These are phyloP conservation scores for Trichoderma gamsii DNA, from an alignment of 495 filamentous ascomycete species.

Conservation along the genomic window DNA sequence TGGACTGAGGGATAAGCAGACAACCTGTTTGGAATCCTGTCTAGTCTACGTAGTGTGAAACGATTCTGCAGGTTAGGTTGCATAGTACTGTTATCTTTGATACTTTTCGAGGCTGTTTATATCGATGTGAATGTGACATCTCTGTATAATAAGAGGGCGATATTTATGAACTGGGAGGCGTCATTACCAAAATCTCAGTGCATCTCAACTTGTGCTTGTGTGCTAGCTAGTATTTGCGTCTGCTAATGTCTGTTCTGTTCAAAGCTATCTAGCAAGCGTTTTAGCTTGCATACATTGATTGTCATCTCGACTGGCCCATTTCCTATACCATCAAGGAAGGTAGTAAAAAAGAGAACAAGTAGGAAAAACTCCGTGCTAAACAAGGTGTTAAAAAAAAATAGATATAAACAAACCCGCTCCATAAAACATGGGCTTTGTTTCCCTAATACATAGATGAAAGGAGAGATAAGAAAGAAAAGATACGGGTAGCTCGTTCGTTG, in stretches of 20 bases:
- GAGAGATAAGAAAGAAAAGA: neutral
- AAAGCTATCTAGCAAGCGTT: neutral
- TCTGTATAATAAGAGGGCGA: too few species aligned
- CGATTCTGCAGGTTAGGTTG: neutral
- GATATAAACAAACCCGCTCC: neutral
- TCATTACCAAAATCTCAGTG: neutral
- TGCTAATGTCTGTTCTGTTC: neutral
- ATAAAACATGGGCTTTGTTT: neutral
- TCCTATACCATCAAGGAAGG: neutral
- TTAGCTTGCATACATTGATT: neutral
- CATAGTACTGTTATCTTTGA: neutral
- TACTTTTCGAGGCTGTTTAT: neutral
- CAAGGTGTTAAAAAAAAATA: neutral
- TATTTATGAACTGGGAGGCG: neutral
- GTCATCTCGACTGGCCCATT: neutral
- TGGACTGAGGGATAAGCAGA: neutral
- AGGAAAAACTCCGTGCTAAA: conserved; percentile 8
- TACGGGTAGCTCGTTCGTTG: neutral
- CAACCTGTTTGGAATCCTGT: neutral
- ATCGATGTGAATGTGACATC: neutral
- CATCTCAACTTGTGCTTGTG: neutral
- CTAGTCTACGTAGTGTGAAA: conserved; percentile 1
- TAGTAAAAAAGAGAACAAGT: too few species aligned
- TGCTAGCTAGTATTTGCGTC: conserved; percentile 6
- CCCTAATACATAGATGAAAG: conserved; percentile 13